These are phyloP conservation scores for Lichtheimia hyalospora DNA, from an alignment of 371 early-diverging fungal genomes.

Conservation along the genomic window DNA sequence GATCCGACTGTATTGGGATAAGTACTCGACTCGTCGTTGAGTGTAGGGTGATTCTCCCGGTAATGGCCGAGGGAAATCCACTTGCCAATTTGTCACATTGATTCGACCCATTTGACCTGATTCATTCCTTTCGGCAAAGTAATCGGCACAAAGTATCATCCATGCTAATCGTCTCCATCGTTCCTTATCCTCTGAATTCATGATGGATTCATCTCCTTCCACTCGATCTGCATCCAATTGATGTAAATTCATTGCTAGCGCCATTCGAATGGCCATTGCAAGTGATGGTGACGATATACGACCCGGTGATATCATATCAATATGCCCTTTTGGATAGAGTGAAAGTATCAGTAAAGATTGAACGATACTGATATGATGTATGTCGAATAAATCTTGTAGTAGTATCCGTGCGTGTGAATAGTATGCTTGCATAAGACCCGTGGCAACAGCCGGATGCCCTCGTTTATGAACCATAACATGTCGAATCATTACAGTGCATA, in stretches of 20 bases:
- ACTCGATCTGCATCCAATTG: slow-evolving; percentile 19
- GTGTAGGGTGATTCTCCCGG: slow-evolving; percentile 17
- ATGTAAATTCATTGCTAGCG: slow-evolving; percentile 41
- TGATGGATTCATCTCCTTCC: slow-evolving; percentile 3
- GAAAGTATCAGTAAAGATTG: slow-evolving; percentile 44
- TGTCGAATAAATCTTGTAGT: slow-evolving; percentile 45
- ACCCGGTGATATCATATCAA: slow-evolving; percentile 30
- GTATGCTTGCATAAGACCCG: slow-evolving; percentile 32
- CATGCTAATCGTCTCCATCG: slow-evolving; percentile 37
- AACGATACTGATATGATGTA: slow-evolving; percentile 36
- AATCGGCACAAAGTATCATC: slow-evolving; percentile 47
- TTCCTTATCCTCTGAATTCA: slow-evolving; percentile 33
- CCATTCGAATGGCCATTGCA: slow-evolving; percentile 29
- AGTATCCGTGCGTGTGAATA: slow-evolving; percentile 36
- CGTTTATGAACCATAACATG: slow-evolving; percentile 35
- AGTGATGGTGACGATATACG: slow-evolving; percentile 26
- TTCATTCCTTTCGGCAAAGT: slow-evolving; percentile 38
- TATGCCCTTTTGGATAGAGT: slow-evolving; percentile 36
- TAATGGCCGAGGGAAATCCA: slow-evolving; percentile 39
- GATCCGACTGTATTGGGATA: slow-evolving; percentile 38
- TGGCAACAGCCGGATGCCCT: slow-evolving; percentile 22
- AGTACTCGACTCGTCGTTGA: slow-evolving; percentile 19
- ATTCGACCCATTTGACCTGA: slow-evolving; percentile 33
- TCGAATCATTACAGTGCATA: slow-evolving; percentile 38
- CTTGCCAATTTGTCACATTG: slow-evolving; percentile 39